phyloP scores from a whole-genome alignment of 768 basidiomycete genomes.

The Russula foetens region DNA sequence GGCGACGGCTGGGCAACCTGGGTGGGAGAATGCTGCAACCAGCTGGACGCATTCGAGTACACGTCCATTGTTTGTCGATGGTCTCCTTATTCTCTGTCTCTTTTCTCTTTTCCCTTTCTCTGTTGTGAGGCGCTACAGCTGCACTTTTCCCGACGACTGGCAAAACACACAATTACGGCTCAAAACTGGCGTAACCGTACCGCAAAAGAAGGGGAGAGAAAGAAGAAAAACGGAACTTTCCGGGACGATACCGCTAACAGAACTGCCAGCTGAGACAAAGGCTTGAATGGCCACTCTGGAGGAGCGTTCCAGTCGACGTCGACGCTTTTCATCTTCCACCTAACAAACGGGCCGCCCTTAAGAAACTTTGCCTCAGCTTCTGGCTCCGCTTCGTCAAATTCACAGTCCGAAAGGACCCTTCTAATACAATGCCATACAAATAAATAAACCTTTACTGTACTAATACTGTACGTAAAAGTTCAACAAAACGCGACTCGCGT shows the following conservation, averaged over 20 bases:
- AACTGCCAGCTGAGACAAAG: conserved; percentile 15
- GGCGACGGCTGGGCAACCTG: conserved; percentile 14
- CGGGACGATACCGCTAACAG: conserved; percentile 18
- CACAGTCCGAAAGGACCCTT: conserved; percentile 8
- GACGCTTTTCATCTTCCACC: conserved; percentile 11
- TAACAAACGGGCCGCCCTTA: neutral
- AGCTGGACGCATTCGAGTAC: conserved; percentile 36
- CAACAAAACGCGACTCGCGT: neutral
- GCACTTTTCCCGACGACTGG: conserved; percentile 18
- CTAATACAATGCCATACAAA: neutral
- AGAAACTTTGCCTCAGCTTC: conserved; percentile 12
- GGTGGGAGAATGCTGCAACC: conserved; percentile 32
- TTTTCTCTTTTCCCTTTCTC: conserved; percentile 30
- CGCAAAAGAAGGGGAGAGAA: conserved; percentile 18
- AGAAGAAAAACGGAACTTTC: conserved; percentile 15
- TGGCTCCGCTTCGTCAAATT: conserved; percentile 12
- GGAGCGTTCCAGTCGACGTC: conserved; percentile 15
- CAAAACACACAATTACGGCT: conserved; percentile 20
- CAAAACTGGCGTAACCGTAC: conserved; percentile 16
- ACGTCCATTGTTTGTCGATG: conserved; percentile 37
- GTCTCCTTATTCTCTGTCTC: conserved; percentile 35
- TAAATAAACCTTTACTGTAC: neutral
- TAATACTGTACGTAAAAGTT: conserved; percentile 1
- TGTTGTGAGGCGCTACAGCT: conserved; percentile 28
- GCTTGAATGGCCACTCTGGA: conserved; percentile 17